phyloP scores from a whole-genome alignment of 352 stramenopile genomes.

The Phytopythium vexans region DNA sequence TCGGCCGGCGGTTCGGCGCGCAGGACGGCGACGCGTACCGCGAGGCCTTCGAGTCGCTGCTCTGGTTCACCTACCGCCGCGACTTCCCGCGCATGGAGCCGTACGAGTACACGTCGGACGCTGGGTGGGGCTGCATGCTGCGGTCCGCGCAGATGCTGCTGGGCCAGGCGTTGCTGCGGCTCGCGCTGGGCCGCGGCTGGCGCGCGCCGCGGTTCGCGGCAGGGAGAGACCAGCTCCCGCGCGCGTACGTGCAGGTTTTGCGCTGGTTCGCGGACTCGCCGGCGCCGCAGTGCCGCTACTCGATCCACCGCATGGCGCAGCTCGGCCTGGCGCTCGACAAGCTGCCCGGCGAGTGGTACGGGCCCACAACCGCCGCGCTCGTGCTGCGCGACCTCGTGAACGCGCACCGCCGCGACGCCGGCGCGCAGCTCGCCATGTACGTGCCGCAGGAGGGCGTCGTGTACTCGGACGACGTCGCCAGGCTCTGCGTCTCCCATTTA shows the following conservation, averaged over 20 bases:
- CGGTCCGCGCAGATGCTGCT: constrained; percentile 95
- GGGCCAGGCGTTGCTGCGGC: constrained; percentile 82
- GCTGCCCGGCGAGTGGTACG: constrained; percentile 91
- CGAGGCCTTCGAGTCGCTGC: constrained; percentile 52
- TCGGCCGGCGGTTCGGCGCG: constrained; percentile 28
- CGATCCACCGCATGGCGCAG: constrained; percentile 91
- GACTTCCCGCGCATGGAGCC: constrained; percentile 85
- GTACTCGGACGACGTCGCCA: constrained; percentile 74
- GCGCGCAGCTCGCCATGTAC: constrained; percentile 58
- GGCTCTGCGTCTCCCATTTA: constrained; percentile 66
- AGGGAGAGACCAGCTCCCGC: constrained; percentile 30
- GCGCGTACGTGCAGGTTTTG: constrained; percentile 57
- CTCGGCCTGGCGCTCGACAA: constrained; percentile 90
- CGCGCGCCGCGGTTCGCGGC: constrained; percentile 26
- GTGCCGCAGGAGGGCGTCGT: constrained; percentile 83
- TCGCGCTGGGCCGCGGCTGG: constrained; percentile 60
- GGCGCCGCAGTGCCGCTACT: constrained; percentile 67
- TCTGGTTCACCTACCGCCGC: constrained; percentile 91
- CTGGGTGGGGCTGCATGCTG: constrained; percentile 96
- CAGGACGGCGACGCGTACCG: constrained; percentile 33
- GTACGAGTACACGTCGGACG: constrained; percentile 89
- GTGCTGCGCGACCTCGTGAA: constrained; percentile 89
- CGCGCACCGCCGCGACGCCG: constrained; percentile 46
- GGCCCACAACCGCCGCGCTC: constrained; percentile 85
- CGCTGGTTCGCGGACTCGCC: constrained; percentile 86